Evolutionary conservation across 768 basidiomycete species (phyloP).

Genomic region (Mycena rosella): DNA sequence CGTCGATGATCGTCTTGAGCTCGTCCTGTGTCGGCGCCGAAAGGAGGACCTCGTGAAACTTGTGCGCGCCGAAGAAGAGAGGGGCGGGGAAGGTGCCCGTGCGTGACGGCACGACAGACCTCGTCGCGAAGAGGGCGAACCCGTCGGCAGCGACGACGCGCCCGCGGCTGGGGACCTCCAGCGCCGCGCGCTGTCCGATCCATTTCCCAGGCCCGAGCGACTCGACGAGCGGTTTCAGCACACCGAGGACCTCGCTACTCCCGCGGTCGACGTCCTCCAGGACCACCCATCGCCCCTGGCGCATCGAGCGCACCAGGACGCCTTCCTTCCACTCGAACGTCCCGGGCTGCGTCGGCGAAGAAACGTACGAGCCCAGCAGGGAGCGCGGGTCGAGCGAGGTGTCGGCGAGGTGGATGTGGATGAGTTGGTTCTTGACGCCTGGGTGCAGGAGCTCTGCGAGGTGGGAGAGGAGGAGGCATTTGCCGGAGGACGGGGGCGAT

Average conservation of each 20-base stretch:
- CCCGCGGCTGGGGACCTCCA: conserved; percentile 83
- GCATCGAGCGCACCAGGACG: conserved; percentile 89
- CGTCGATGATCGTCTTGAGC: conserved; percentile 74
- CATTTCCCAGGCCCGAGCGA: conserved; percentile 76
- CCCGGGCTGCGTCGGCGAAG: conserved; percentile 85
- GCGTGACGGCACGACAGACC: conserved; percentile 69
- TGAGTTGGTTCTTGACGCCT: conserved; percentile 71
- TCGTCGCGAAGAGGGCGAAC: conserved; percentile 92
- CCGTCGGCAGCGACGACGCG: conserved; percentile 79
- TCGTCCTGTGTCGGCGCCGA: conserved; percentile 74
- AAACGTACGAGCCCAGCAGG: conserved; percentile 92
- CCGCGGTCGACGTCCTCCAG: conserved; percentile 94
- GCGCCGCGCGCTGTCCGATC: conserved; percentile 77
- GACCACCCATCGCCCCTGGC: conserved; percentile 75
- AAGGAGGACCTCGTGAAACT: conserved; percentile 80
- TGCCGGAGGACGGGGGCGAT: conserved; percentile 90
- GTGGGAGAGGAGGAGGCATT: conserved; percentile 89
- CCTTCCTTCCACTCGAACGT: conserved; percentile 98
- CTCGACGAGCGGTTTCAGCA: conserved; percentile 87
- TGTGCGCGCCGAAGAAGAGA: conserved; percentile 87
- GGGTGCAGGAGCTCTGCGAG: conserved; percentile 83
- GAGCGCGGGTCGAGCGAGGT: conserved; percentile 96
- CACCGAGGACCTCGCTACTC: conserved; percentile 89
- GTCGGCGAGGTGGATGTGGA: conserved; percentile 92
- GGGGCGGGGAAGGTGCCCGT: conserved; percentile 65